A percentile compares a stretch with the other conserved stretches of the same genome.
Evolutionary conservation across 495 filamentous ascomycete species (phyloP).

Genomic region (Penicillium coprophilum): DNA sequence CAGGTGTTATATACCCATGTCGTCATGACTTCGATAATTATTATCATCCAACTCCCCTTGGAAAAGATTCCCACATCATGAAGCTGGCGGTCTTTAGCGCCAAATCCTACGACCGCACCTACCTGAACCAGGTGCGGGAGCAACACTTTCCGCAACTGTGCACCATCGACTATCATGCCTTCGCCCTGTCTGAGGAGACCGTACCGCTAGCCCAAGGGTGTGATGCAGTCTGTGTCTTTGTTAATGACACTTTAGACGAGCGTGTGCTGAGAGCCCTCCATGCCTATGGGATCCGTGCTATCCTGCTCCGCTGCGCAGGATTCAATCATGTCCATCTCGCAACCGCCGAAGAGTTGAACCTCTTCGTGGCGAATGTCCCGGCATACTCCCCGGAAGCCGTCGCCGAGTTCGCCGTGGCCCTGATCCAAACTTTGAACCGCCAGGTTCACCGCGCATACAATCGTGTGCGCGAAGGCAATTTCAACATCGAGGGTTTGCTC

Average conservation of each 20-base stretch:
- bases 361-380: slow-evolving; percentile 67
- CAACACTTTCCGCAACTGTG: slow-evolving; percentile 30
- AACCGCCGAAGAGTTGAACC: slow-evolving; percentile 52
- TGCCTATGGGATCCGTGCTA: slow-evolving; percentile 49
- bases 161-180: slow-evolving; percentile 54
- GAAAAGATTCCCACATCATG: too few relatives aligned
- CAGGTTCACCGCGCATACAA: slow-evolving; percentile 71
- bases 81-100: slow-evolving; percentile 62
- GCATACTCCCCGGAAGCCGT: slow-evolving; percentile 71
- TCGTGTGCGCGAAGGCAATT: slow-evolving; percentile 71
- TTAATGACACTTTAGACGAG: slow-evolving; percentile 60
- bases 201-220: slow-evolving; percentile 52
- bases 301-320: slow-evolving; percentile 68
- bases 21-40: slow-evolving; percentile 11
- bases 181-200: slow-evolving; percentile 56
- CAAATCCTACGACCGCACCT: slow-evolving; percentile 60
- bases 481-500: slow-evolving; percentile 63
- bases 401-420: slow-evolving; percentile 67
- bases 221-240: slow-evolving; percentile 67
- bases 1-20: slow-evolving; percentile 1
- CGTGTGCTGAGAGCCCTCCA: slow-evolving; percentile 52
- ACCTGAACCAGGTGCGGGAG: slow-evolving; percentile 37
- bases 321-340: slow-evolving; percentile 67
- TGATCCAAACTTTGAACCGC: slow-evolving; percentile 68
- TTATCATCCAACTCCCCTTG: too few relatives aligned